These are phyloP conservation scores for Aegilops tauschii DNA, from an alignment of 176 grass and related monocot genomes.

Conservation along the genomic window DNA sequence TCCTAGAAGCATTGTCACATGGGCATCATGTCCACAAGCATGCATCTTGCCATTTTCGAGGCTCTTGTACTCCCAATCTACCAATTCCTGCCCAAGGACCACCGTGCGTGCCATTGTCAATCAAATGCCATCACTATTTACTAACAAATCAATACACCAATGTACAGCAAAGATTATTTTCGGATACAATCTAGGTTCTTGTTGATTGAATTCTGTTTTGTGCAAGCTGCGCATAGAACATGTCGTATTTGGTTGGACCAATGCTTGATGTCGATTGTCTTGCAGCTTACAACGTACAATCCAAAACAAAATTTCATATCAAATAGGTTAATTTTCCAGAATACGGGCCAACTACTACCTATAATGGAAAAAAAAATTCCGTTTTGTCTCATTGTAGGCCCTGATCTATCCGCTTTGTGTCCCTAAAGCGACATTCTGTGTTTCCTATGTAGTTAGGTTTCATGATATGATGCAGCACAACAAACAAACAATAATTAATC, in stretches of 20 bases:
- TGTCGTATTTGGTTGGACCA: not conserved
- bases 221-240: not conserved
- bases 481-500: no score
- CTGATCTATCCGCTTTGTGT: no score
- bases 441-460: no score
- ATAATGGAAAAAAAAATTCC: no score
- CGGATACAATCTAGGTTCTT: not conserved
- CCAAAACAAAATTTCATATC: not conserved
- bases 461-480: no score
- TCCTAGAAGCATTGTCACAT: conserved; percentile 72
- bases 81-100: conserved; percentile 46
- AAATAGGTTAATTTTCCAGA: no score
- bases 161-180: not conserved
- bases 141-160: not conserved
- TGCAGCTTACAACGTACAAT: not conserved
- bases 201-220: not conserved
- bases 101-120: not conserved
- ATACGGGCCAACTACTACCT: no score
- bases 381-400: no score
- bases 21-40: conserved; percentile 76
- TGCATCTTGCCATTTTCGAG: conserved; percentile 67
- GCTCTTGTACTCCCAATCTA: conserved; percentile 77
- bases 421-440: no score
- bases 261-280: not conserved
- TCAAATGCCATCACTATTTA: not conserved